phyloP scores from a whole-genome alignment of 805 yeast species.

The Blastobotrys mokoenaii region DNA sequence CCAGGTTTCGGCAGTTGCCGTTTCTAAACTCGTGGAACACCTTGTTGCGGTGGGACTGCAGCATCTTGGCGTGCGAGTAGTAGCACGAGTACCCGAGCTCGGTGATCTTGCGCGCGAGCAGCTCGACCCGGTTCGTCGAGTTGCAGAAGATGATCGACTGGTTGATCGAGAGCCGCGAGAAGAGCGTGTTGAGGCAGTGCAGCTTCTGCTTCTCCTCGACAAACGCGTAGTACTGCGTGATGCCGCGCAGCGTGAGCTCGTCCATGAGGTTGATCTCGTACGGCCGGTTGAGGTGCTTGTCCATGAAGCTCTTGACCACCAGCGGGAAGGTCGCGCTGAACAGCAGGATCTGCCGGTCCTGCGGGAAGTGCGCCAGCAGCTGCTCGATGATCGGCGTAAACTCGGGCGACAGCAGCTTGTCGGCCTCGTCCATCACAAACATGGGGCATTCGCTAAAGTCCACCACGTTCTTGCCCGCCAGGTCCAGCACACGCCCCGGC shows the following conservation, averaged over 20 bases:
- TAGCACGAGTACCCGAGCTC: slow-evolving; percentile 95
- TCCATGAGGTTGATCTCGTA: slow-evolving; percentile 97
- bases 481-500: slow-evolving; percentile 93
- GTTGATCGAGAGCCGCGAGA: slow-evolving; percentile 88
- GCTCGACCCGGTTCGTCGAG: slow-evolving; percentile 92
- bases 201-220: slow-evolving; percentile 94
- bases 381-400: slow-evolving; percentile 83
- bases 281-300: slow-evolving; percentile 79
- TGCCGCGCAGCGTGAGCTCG: slow-evolving; percentile 91
- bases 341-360: slow-evolving; percentile 71
- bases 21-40: slow-evolving; percentile 98
- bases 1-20: slow-evolving; percentile 94
- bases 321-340: slow-evolving; percentile 96
- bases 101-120: slow-evolving; percentile 90
- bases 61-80: slow-evolving; percentile 96
- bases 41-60: slow-evolving; percentile 92
- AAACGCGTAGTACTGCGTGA: slow-evolving; percentile 96
- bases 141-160: slow-evolving; percentile 97
- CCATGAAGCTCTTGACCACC: slow-evolving; percentile 88
- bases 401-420: slow-evolving; percentile 87
- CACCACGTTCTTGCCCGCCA: slow-evolving; percentile 81
- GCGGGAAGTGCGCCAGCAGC: slow-evolving; percentile 73
- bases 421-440: slow-evolving; percentile 98
- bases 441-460: slow-evolving; percentile 79
- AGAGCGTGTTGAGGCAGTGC: slow-evolving; percentile 90